Base-by-base conservation (phyloP, 176 grass and related monocot species). In the Avena eriantha region DNA sequence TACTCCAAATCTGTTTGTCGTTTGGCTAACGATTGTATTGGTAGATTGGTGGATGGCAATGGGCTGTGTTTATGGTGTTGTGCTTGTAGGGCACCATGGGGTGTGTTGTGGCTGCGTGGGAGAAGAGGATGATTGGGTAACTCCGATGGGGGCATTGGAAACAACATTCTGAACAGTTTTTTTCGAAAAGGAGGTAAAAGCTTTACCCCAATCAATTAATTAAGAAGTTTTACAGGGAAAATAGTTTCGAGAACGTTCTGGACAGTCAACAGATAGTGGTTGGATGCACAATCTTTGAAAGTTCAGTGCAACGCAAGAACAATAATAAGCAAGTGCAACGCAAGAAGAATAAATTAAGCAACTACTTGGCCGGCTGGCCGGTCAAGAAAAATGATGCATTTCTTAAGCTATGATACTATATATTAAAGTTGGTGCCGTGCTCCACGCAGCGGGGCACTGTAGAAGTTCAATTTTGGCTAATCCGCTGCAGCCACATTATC, bases 261-360 rank as follows among this genome's bases (percentile, higher is more conserved):
- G 11, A 77, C 73, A 19, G 49, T 59, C 72, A 61, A 69, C 80
- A 77, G 21, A 34, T 77, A 71, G 86, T 73, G 45, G 15, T 58
- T 45, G 59, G 26, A 77, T 35, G 86, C 17, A 56, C 36, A 17
- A 2, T 41, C 13, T 74, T 23, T 5, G 7, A 47, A n/a, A 73
- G 41, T 18, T 49, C 16, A 47, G 31, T 23, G 59, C 29, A 45
- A 55, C 31, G 3, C 47, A 3, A 7, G 18, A 29, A 13, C 4
- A 23, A 12, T 60, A 10, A 15, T 18, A 86, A 48, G 34, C 45
- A 24, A 66, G n/a, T n/a, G 59, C 29, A 45, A 55, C 31, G 3
- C 47, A 3, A 7, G 18, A 29, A 13, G 8, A 23, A 12, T 60
- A 10, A 15, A 17, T 15, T 18, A 86, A 48, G 34, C 45, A 24